Evolutionary conservation across 495 filamentous ascomycete species (phyloP), one percentile per base, ranked within the genome.

Genomic region (Hyaloscypha variabilis): DNA sequence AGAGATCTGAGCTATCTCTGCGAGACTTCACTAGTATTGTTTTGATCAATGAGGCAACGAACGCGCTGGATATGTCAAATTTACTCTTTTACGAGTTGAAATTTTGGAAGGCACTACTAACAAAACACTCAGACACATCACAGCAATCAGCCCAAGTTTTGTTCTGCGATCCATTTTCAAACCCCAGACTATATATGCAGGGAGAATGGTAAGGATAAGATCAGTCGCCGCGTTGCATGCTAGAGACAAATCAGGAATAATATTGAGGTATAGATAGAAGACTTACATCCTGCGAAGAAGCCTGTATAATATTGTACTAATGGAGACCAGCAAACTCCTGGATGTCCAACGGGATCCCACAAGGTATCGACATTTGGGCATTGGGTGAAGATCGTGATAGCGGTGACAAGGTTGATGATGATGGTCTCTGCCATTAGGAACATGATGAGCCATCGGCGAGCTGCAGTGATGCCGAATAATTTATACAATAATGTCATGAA

Each of bases 71-170:
- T 26, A 24, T 24, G 49, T 63, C 50, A 63, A 29, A 34, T 30
- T 26, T 52, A 17, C 0, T 23, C 11, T 49, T 36, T 49, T 51
- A 36, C 36, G 19, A 19, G n/a, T 3, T 21, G 4, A 30, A 13
- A 14, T 3, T 49, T 8, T 6, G 2, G 21, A 26, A n/a, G 28
- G n/a, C 0, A n/a, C 6, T 17, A 57, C 53, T 46, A 29, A 64
- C 62, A 64, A 64, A 8, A 58, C n/a, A 58, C 62, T 64, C 14
- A 64, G 31, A n/a, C 51, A 52, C 1, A 64, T 52, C 29, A 64
- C n/a, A 21, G 30, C 25, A 13, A 52, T 21, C 52, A 64, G 24
- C 10, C 53, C 62, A 11, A 64, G 13, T n/a, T 64, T 64, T 10
- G 58, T n/a, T 1, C 25, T 52, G 3, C 19, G 26, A 21, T 52